Percentiles rank a stretch among this genome's conserved stretches.
Conservation (phyloP, 2,329 filamentous ascomycete genomes). For the Sporothrix humicola region DNA sequence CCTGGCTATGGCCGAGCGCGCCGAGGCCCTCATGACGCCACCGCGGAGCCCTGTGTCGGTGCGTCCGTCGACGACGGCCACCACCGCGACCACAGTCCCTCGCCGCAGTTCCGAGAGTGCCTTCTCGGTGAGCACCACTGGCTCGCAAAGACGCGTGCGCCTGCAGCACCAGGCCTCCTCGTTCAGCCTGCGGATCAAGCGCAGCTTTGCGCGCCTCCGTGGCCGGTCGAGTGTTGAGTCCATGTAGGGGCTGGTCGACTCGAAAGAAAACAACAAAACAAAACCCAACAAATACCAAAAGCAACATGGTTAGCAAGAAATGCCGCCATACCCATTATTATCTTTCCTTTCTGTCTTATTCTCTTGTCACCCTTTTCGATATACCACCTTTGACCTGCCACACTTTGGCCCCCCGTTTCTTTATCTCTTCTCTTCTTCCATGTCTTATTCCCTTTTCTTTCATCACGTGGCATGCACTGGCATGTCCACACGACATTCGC, state of each 20-base stretch:
- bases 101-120: slow-evolving; percentile 27
- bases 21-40: slow-evolving; percentile 12
- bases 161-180: slow-evolving; percentile 26
- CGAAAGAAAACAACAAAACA: neutral
- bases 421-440: neutral
- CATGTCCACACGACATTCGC: slow-evolving; percentile 1
- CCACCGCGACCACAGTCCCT: neutral
- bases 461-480: neutral
- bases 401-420: neutral
- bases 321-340: neutral
- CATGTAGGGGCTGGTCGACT: neutral
- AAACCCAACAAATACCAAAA: neutral
- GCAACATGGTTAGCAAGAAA: neutral
- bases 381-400: neutral
- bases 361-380: neutral
- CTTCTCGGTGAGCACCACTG: slow-evolving; percentile 8
- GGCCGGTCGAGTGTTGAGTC: slow-evolving; percentile 25
- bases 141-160: neutral
- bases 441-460: slow-evolving; percentile 12
- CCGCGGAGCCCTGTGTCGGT: neutral
- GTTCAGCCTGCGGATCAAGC: slow-evolving; percentile 31
- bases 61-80: neutral
- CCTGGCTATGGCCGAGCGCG: slow-evolving; percentile 8
- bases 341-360: neutral
- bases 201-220: slow-evolving; percentile 31